Evolutionary conservation across 257 asterid genomes (phyloP).

Genomic region (Lycium barbarum): DNA sequence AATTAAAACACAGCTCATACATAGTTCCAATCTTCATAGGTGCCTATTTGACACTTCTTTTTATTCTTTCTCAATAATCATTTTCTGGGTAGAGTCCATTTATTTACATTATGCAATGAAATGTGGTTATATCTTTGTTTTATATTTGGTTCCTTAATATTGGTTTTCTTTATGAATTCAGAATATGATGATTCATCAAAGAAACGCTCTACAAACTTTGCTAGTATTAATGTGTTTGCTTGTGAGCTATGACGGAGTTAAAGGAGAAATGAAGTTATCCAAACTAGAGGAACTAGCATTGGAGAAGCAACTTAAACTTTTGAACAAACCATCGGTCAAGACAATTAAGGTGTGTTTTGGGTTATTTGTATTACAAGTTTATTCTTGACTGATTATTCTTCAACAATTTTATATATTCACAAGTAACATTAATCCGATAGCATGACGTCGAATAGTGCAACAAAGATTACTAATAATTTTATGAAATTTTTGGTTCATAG

Average conservation of each 20-base stretch:
- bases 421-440: background rate
- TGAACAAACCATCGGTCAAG: background rate
- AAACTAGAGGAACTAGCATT: background rate
- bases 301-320: background rate
- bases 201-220: background rate
- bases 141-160: background rate
- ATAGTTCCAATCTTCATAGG: background rate
- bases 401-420: no score
- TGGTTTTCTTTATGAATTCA: background rate
- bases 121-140: background rate
- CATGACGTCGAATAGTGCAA: background rate
- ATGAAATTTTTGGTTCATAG: background rate
- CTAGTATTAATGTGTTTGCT: background rate
- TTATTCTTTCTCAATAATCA: background rate
- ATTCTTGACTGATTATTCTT: background rate
- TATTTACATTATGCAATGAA: no score
- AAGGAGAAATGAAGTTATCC: background rate
- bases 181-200: background rate
- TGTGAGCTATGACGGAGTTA: background rate
- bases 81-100: no score
- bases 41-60: background rate
- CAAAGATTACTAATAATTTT: background rate
- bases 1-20: background rate
- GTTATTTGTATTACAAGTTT: background rate
- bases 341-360: background rate